Evolutionary conservation across 352 stramenopile species (phyloP), one percentile per base, ranked within the genome.

Genomic region (Pythium dissotocum): DNA sequence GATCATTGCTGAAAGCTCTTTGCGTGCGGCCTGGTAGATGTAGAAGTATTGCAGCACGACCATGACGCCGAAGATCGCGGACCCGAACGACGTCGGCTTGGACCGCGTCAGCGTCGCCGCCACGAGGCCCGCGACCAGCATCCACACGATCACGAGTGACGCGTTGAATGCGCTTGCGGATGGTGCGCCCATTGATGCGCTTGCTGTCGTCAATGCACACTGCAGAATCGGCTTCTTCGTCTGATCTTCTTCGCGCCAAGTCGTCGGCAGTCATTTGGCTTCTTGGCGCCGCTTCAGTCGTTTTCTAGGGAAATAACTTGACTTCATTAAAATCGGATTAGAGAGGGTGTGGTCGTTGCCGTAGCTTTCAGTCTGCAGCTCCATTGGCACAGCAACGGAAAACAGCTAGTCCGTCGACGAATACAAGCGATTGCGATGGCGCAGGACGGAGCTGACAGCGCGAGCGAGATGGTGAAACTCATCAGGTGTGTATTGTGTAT

Each of bases 391-490:
- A 4, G 12, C 42, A 51, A 51, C 42, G 42, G 42, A 51, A 51
- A 51, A 12, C 14, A 18, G 9, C 8, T 24, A 46, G 38, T 46
- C 38, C 9, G 7, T 13, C 52, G 35, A 71, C 13, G 40, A 21
- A 48, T 12, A 65, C 58, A 12, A 21, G 54, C n/a, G 24, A 46
- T 78, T 26, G 7, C n/a, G 36, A 90, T 91, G 85, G 77, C 79
- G 18, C 71, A 90, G 32, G 79, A 90, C 72, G 74, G 55, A 46
- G 72, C 61, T 26, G 81, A 87, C 44, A 57, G 53, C 28, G 56
- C 73, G 53, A 70, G 80, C 35, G 85, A 93, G 57, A 93, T 93
- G 85, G 74, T 93, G 53, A 93, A 93, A 72, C 80, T 93, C 56
- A 81, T 93, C 70, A 93, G 85, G 85, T 93, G 69, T 63, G 63